phyloP scores from a whole-genome alignment of 2,329 filamentous ascomycete genomes.

The Claviceps citrina region DNA sequence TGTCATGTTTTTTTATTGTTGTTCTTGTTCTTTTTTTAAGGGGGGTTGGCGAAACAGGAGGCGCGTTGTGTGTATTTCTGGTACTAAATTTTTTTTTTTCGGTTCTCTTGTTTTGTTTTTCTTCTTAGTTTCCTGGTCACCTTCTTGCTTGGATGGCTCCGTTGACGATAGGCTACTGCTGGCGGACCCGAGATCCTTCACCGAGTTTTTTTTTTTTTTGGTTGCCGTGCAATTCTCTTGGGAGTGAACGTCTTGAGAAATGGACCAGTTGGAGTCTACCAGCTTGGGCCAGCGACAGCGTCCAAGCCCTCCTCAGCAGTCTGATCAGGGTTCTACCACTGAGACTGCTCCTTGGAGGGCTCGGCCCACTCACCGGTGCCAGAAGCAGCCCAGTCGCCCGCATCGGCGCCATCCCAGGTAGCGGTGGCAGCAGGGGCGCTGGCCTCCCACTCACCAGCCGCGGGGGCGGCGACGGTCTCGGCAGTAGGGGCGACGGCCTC shows the following conservation, averaged over 20 bases:
- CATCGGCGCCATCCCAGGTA: slow-evolving; percentile 41
- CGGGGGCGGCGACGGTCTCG: slow-evolving; percentile 58
- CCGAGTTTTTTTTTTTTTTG: background rate
- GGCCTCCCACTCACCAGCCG: slow-evolving; percentile 72
- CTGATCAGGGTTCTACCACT: slow-evolving; percentile 30
- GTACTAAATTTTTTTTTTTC: no score
- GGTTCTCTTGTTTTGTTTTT: no score
- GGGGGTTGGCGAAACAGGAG: no score
- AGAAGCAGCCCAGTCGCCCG: slow-evolving; percentile 49
- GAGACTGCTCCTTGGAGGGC: slow-evolving; percentile 35
- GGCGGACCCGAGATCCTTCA: background rate
- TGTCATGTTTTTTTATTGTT: background rate
- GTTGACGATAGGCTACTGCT: slow-evolving; percentile 2
- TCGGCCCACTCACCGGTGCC: slow-evolving; percentile 53
- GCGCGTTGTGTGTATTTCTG: no score
- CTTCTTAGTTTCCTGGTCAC: no score
- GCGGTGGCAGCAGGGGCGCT: slow-evolving; percentile 44
- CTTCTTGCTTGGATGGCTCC: no score
- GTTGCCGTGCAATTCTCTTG: background rate
- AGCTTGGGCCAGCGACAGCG: slow-evolving; percentile 3
- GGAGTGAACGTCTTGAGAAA: background rate
- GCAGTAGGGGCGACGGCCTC: slow-evolving; percentile 69
- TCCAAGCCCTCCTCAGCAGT: slow-evolving; percentile 6
- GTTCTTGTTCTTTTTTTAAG: background rate
- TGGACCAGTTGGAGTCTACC: slow-evolving; percentile 7